phyloP scores from a whole-genome alignment of 2,329 filamentous ascomycete genomes.

The Phyllosticta capitalensis region DNA sequence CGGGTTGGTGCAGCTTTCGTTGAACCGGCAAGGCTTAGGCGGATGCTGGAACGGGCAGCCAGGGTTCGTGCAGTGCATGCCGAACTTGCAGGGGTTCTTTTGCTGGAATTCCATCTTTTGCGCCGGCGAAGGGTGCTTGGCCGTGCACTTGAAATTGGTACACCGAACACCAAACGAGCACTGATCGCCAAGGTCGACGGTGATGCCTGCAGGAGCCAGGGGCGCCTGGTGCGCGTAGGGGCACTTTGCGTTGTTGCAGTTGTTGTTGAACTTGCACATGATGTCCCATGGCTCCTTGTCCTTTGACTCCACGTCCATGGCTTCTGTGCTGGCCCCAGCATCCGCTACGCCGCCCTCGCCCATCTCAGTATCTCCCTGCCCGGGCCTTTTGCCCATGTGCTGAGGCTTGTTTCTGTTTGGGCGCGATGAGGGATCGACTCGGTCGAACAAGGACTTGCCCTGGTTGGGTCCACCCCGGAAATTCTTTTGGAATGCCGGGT shows the following conservation, averaged over 20 bases:
- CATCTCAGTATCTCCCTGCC: conserved; percentile 27
- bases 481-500: conserved; percentile 40
- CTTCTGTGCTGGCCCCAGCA: conserved; percentile 28
- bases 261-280: conserved; percentile 81
- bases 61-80: conserved; percentile 73
- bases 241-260: conserved; percentile 82
- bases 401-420: conserved; percentile 38
- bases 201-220: conserved; percentile 66
- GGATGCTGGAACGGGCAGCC: conserved; percentile 86
- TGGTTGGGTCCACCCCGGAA: conserved; percentile 26
- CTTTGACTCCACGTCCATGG: conserved; percentile 50
- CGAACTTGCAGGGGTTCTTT: conserved; percentile 84
- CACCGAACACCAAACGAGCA: conserved; percentile 85
- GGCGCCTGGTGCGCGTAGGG: conserved; percentile 92
- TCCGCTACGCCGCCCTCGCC: conserved; percentile 24
- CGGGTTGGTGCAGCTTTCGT: conserved; percentile 70
- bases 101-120: conserved; percentile 67
- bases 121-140: conserved; percentile 84
- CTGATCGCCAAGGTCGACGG: conserved; percentile 68
- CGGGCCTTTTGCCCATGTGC: conserved; percentile 38
- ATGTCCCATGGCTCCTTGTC: conserved; percentile 47
- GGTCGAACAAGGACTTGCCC: conserved; percentile 62
- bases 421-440: conserved; percentile 42
- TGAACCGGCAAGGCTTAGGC: conserved; percentile 83
- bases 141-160: conserved; percentile 92